Evolutionary conservation across 1,284 basidiomycete genomes (phyloP).

Genomic region (Ceratorhiza oryzae-sativae): DNA sequence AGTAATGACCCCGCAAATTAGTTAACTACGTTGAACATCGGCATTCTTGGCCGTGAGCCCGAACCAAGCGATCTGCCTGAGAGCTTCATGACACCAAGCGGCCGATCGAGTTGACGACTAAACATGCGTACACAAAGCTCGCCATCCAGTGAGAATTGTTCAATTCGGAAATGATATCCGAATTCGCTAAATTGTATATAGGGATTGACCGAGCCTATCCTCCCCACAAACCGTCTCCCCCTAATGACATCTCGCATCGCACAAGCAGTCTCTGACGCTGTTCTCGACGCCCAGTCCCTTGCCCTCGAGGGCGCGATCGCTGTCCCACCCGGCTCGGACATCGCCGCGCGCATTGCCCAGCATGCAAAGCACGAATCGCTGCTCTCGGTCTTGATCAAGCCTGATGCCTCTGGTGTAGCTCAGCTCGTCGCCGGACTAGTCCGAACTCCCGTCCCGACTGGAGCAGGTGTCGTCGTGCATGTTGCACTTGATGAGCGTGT

Average conservation of each 20-base stretch:
- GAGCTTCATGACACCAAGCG: no score
- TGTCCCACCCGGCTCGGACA: constrained; percentile 57
- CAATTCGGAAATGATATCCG: constrained; percentile 32
- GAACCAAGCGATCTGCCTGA: no score
- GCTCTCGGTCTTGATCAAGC: constrained; percentile 16
- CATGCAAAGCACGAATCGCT: constrained; percentile 16
- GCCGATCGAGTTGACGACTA: not conserved
- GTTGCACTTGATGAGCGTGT: constrained; percentile 58
- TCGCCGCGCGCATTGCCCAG: constrained; percentile 10
- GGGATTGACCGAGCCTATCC: not conserved
- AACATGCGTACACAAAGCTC: constrained; percentile 31
- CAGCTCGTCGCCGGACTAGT: constrained; percentile 23
- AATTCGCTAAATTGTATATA: constrained; percentile 28
- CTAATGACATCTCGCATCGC: constrained; percentile 62
- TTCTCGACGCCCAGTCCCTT: constrained; percentile 60
- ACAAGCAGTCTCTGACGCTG: constrained; percentile 68
- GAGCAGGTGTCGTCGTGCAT: constrained; percentile 44
- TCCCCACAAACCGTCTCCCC: constrained; percentile 9
- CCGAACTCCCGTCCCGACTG: not conserved
- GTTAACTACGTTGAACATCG: no score
- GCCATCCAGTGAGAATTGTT: constrained; percentile 36
- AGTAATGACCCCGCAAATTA: no score
- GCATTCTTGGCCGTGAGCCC: no score
- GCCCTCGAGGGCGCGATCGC: constrained; percentile 53
- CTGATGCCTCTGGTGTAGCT: constrained; percentile 12